Conservation (phyloP, 495 filamentous ascomycete species). For the Penicillium diatomitis region DNA sequence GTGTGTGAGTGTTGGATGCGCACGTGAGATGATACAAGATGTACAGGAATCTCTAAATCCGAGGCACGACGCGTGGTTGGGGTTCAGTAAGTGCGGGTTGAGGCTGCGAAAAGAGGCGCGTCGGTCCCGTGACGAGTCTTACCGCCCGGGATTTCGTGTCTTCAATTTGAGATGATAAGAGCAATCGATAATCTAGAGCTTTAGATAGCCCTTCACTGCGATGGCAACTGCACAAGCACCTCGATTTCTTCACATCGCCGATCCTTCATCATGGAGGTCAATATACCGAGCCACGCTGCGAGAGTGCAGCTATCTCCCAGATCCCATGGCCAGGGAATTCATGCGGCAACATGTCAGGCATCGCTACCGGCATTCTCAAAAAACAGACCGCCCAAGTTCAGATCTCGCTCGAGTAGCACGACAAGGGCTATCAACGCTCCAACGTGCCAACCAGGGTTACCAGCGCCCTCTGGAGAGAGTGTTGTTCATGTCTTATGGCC, state of each 20-base stretch:
- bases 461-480: slow-evolving; percentile 51
- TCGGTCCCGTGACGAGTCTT: slow-evolving; percentile 20
- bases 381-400: slow-evolving; percentile 3
- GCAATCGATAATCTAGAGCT: too few relatives aligned
- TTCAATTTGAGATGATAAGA: slow-evolving; percentile 13
- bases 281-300: slow-evolving; percentile 73
- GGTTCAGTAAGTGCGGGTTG: slow-evolving; percentile 2
- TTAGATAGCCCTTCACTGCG: slow-evolving; percentile 15
- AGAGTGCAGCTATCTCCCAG: slow-evolving; percentile 77
- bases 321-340: slow-evolving; percentile 53
- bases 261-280: slow-evolving; percentile 41
- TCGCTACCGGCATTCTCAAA: slow-evolving; percentile 42
- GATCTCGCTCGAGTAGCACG: slow-evolving; percentile 17
- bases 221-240: slow-evolving; percentile 6
- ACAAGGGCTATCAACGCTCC: slow-evolving; percentile 29
- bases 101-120: slow-evolving; percentile 23
- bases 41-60: slow-evolving; percentile 8
- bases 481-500: slow-evolving; percentile 61
- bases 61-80: slow-evolving; percentile 16
- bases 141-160: slow-evolving; percentile 22
- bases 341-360: slow-evolving; percentile 46
- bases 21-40: neutral
- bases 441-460: slow-evolving; percentile 58
- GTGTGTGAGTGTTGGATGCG: too few relatives aligned
- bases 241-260: neutral